Evolutionary conservation across 176 grass and related monocot species (phyloP).

Genomic region (bread wheat (Triticum aestivum)): DNA sequence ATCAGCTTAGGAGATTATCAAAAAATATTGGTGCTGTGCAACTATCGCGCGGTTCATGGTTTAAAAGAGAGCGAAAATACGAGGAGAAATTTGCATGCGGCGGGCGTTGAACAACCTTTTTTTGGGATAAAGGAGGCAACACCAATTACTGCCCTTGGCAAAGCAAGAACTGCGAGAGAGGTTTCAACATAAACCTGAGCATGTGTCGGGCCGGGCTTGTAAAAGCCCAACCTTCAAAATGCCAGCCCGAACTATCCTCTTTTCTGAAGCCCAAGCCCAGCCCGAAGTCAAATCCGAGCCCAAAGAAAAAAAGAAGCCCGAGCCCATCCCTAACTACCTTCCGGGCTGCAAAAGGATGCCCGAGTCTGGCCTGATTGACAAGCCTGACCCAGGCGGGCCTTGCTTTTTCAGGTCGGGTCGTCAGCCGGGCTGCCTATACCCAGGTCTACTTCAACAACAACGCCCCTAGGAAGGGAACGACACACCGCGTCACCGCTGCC

Average conservation of each 20-base stretch:
- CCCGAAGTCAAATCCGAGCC: too few species aligned
- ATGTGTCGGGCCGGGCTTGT: too few species aligned
- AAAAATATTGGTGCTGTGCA: not conserved
- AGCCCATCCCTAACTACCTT: too few species aligned
- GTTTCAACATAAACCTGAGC: not conserved
- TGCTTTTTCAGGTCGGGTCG: too few species aligned
- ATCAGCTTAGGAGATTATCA: not conserved
- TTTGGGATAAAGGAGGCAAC: not conserved
- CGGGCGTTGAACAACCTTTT: not conserved
- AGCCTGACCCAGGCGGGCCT: too few species aligned
- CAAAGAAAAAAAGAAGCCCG: too few species aligned
- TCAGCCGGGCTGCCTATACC: too few species aligned
- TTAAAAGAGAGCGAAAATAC: not conserved
- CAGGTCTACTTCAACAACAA: not conserved
- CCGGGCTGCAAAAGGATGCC: too few species aligned
- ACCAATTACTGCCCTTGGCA: not conserved
- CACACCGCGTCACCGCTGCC: not conserved
- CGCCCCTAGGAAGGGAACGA: not conserved
- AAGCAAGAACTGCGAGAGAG: not conserved
- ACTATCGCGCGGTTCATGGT: not conserved
- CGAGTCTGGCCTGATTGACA: too few species aligned
- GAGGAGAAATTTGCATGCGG: not conserved
- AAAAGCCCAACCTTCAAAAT: too few species aligned
- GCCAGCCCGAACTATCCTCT: too few species aligned
- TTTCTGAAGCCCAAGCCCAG: too few species aligned